A percentile compares a stretch with the other conserved stretches of the same genome.
Conservation (phyloP, 2,329 filamentous ascomycete genomes). For the Fusarium sp. region DNA sequence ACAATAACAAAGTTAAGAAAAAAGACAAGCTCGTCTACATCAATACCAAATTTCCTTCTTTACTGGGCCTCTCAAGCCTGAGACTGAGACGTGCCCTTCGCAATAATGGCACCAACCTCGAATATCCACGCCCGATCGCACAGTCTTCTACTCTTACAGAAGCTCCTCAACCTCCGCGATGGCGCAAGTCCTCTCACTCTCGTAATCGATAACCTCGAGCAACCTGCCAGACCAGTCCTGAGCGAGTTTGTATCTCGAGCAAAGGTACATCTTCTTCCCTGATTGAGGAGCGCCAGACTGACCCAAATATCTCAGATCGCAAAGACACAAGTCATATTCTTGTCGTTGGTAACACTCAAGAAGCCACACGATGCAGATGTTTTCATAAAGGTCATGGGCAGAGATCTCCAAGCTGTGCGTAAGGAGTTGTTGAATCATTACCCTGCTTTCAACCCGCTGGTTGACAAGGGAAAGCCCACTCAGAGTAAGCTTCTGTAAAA, state of each 20-base stretch:
- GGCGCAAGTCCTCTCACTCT: conserved; percentile 88
- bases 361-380: conserved; percentile 74
- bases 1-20: background rate
- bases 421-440: conserved; percentile 71
- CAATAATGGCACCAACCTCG: conserved; percentile 67
- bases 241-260: conserved; percentile 81
- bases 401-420: conserved; percentile 67
- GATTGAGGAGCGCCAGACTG: background rate
- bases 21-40: too few species aligned
- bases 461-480: conserved; percentile 53
- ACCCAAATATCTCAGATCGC: conserved; percentile 59
- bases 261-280: conserved; percentile 64
- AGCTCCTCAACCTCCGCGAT: conserved; percentile 82
- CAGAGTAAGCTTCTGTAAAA: conserved; percentile 57
- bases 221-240: conserved; percentile 77
- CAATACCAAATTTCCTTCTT: too few species aligned
- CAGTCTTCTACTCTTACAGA: conserved; percentile 85
- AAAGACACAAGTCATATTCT: conserved; percentile 78
- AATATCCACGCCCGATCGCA: conserved; percentile 82
- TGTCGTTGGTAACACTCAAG: conserved; percentile 81
- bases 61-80: background rate
- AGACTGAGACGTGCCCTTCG: background rate
- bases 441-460: conserved; percentile 55
- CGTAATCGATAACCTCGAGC: conserved; percentile 86
- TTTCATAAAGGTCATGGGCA: conserved; percentile 75